Evolutionary conservation across 1,139 yeast genomes (phyloP), one percentile per base, ranked within the genome.

Genomic region (Suhomyces atakaporum): DNA sequence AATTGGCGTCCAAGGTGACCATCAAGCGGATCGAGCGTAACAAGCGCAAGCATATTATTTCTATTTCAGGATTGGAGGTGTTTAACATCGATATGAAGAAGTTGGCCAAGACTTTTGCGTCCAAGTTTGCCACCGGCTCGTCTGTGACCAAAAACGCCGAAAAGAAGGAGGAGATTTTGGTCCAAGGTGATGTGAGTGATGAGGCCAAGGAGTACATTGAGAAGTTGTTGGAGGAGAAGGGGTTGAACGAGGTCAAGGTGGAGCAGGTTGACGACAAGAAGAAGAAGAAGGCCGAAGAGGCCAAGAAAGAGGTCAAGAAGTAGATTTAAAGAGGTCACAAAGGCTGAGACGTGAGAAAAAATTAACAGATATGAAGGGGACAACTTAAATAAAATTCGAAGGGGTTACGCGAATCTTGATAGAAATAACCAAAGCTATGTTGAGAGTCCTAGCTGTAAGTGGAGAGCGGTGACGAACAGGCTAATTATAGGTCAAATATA

Each of bases 51-150:
- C 89, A 84, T 58, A 86, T 89, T 39, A 84, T 89, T 40, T 85
- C 95, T 21, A 83, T 90, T 38, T 75, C 85, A 12, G 97, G 97
- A 15, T 72, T 90, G 46, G 97, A 90, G 57, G 88, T 89, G 31
- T 84, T 88, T 59, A 92, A 81, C 48, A 79, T 88, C 44, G 97
- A 90, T 57, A 75, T 87, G 75, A 92, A 92, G 69, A 89, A 89
- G 57, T 73, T 88, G 49, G 86, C 96, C 30, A 92, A 92, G 71
- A 82, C 89, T 1, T 88, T 92, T 63, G 95, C 97, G 0, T 83
- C 94, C 26, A 88, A 87, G 60, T 92, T 90, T 58, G 98, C 98
- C 15, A 90, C 97, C 3, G 98, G 98, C 31, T 94, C 97, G 16
- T 81, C 94, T 29, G 96, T 90, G n/a, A 82, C 90, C 7, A 90